Evolutionary conservation across 1,284 basidiomycete genomes (phyloP).

Genomic region (Laetiporus sulphureus): DNA sequence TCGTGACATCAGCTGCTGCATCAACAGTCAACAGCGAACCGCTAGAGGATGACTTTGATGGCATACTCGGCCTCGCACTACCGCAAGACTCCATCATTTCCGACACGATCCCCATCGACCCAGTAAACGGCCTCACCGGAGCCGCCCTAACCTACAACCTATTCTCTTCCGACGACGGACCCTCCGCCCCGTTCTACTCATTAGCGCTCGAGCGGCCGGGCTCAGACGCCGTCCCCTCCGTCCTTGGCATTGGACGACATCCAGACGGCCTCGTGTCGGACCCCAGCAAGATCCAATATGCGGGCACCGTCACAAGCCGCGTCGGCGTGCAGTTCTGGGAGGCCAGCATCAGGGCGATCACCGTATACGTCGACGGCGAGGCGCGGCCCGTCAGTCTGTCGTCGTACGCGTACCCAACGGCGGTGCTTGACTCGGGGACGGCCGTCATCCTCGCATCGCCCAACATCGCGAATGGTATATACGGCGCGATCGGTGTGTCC

Average conservation of each 20-base stretch:
- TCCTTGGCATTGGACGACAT: slow-evolving; percentile 62
- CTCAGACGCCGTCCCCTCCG: slow-evolving; percentile 43
- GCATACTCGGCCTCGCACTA: slow-evolving; percentile 69
- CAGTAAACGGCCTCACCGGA: slow-evolving; percentile 47
- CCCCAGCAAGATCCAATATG: slow-evolving; percentile 47
- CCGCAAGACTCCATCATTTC: slow-evolving; percentile 60
- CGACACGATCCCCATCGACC: slow-evolving; percentile 36
- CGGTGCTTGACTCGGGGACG: slow-evolving; percentile 63
- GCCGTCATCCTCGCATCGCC: slow-evolving; percentile 56
- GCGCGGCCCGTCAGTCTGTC: slow-evolving; percentile 33
- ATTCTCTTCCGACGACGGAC: slow-evolving; percentile 44
- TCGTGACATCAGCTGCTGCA: slow-evolving; percentile 42
- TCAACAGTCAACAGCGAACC: slow-evolving; percentile 44
- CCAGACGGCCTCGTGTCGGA: slow-evolving; percentile 44
- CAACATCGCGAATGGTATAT: slow-evolving; percentile 65
- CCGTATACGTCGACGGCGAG: slow-evolving; percentile 49
- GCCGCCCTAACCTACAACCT: slow-evolving; percentile 58
- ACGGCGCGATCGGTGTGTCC: slow-evolving; percentile 59
- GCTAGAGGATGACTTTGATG: slow-evolving; percentile 45
- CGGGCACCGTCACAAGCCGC: slow-evolving; percentile 31
- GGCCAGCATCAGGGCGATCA: slow-evolving; percentile 44
- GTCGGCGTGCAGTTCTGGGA: slow-evolving; percentile 54
- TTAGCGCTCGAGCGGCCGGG: slow-evolving; percentile 64
- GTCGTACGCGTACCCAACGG: slow-evolving; percentile 37
- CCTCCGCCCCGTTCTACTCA: slow-evolving; percentile 55